Conservation (phyloP, 2,329 filamentous ascomycete species). For the Madurella mycetomatis region DNA sequence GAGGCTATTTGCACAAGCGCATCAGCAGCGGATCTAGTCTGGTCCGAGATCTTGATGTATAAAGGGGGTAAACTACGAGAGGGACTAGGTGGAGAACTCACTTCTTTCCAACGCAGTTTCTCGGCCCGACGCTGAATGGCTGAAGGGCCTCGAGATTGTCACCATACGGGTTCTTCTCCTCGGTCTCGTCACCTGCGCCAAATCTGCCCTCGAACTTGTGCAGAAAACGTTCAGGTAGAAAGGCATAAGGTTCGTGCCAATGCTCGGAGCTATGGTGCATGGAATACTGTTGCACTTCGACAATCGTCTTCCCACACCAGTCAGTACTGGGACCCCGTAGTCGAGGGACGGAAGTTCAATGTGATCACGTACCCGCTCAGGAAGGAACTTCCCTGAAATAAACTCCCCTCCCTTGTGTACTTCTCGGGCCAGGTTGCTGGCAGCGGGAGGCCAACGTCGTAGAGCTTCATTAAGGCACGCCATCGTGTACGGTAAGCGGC, state of each 20-base stretch:
- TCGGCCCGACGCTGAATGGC: slow-evolving; percentile 3
- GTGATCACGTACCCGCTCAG: slow-evolving; percentile 18
- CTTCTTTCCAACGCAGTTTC: slow-evolving; percentile 5
- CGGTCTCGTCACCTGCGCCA: background rate
- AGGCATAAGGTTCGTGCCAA: background rate
- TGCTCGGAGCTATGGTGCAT: background rate
- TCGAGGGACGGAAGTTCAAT: slow-evolving; percentile 17
- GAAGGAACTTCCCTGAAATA: background rate
- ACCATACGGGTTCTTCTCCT: background rate
- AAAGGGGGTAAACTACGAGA: no score
- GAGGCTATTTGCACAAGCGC: background rate
- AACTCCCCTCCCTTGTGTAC: slow-evolving; percentile 20
- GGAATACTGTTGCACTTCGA: background rate
- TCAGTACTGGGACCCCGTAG: no score
- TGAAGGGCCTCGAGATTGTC: slow-evolving; percentile 1
- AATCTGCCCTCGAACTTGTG: background rate
- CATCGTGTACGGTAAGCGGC: background rate
- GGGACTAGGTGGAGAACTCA: background rate
- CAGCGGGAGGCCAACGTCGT: background rate
- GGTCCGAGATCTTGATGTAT: no score
- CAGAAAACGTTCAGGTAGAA: background rate
- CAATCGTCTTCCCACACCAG: background rate
- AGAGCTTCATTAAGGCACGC: slow-evolving; percentile 1
- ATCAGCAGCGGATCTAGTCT: no score
- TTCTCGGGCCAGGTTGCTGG: background rate